A percentile compares a stretch with the other conserved stretches of the same genome.
These are phyloP conservation scores for Danielia oregonensis DNA, from an alignment of 805 yeast species.

Conservation along the genomic window DNA sequence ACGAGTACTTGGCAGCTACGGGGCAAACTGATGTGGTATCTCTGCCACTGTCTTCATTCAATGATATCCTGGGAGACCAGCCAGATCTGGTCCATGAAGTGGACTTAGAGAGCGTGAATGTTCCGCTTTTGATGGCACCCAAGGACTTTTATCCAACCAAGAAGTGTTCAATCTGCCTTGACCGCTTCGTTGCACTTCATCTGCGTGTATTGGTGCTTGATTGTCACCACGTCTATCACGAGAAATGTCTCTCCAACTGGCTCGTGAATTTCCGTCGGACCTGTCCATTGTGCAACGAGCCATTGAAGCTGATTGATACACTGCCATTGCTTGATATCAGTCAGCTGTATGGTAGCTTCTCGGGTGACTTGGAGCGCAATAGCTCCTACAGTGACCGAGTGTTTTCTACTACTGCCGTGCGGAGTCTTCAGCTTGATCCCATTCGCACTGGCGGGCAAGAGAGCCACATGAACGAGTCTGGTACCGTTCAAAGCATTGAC, in stretches of 20 bases:
- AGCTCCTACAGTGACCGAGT: neutral
- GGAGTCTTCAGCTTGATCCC: slow-evolving; percentile 5
- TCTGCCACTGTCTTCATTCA: slow-evolving; percentile 12
- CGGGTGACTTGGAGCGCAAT: slow-evolving; percentile 7
- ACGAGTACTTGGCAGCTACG: slow-evolving; percentile 30
- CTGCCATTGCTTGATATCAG: slow-evolving; percentile 1
- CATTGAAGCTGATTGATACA: slow-evolving; percentile 4
- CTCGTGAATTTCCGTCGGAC: slow-evolving; percentile 47
- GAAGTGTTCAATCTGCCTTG: slow-evolving; percentile 61
- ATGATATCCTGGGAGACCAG: slow-evolving; percentile 3
- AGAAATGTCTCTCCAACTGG: slow-evolving; percentile 58
- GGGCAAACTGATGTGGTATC: slow-evolving; percentile 21
- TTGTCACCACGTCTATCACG: slow-evolving; percentile 61
- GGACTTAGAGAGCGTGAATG: slow-evolving; percentile 4
- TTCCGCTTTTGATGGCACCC: slow-evolving; percentile 7
- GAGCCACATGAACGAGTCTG: neutral
- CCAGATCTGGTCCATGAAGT: slow-evolving; percentile 5
- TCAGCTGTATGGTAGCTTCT: slow-evolving; percentile 7
- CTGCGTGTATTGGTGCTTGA: slow-evolving; percentile 50
- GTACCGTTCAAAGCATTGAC: no score
- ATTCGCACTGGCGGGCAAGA: no score
- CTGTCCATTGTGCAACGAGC: slow-evolving; percentile 56
- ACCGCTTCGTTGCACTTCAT: slow-evolving; percentile 44
- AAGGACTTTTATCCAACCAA: slow-evolving; percentile 26
- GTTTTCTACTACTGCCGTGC: slow-evolving; percentile 5